Base-by-base conservation (phyloP, 805 yeast species). In the Wickerhamomyces rabaulensis region DNA sequence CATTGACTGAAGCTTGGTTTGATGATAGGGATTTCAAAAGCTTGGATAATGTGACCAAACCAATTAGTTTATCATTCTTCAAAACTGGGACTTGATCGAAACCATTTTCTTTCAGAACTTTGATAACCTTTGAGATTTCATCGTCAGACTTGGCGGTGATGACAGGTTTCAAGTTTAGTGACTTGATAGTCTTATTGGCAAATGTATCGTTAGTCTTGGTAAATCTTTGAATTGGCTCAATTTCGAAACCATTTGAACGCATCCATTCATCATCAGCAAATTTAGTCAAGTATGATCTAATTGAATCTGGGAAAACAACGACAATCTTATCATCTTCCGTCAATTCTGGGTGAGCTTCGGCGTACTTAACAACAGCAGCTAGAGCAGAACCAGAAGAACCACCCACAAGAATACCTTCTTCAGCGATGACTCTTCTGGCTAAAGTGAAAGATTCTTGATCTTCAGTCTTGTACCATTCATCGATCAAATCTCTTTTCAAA, bases 251-350 rank as follows among this genome's bases (percentile, higher is more conserved):
- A 63, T 87, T 86, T 57, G 79, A 79, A 63, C 75, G 77, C 85
- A 87, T 80, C 96, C 96, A 87, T 67, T 87, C 95, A 59, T 88
- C 95, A 64, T 87, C 95, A 35, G 87, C 92, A 61, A 87, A 87
- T 69, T 87, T 87, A 52, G 94, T 80, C 67, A 87, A 74, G 69
- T 87, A 87, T 4, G 95, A 87, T 73, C 96, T 80, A 61, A 87
- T 80, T 38, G 90, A 82, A 65, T 87, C 96, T 40, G 96, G 95
- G 78, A 86, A 79, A 20, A 87, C 83, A 41, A 84, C 89, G 27
- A 87, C 95, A 49, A 87, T 76, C 17, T 77, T 77, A 55, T 85
- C 95, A 42, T 82, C 77, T 69, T 84, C 88, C 40, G 84, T 78
- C 63, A 87, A 74, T 51, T 71, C 74, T 40, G 75, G 75, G 44